Evolutionary conservation across 2,329 filamentous ascomycete species (phyloP).

Genomic region (Aspergillus thermomutatus): DNA sequence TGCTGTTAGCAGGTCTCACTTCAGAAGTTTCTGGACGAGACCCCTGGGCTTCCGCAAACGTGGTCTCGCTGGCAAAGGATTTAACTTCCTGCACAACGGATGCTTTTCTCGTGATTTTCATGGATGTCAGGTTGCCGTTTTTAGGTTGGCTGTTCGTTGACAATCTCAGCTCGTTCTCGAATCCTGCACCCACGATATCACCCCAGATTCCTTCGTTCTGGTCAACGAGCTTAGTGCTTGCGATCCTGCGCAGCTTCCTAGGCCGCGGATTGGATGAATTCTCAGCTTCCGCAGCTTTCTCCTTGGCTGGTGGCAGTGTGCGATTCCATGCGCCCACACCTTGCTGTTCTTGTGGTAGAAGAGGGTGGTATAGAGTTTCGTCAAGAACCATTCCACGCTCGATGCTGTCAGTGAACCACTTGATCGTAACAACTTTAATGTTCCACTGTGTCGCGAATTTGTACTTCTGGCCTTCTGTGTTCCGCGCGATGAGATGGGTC

Average conservation of each 20-base stretch:
- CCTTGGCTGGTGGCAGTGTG: constrained; percentile 30
- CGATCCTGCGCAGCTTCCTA: constrained; percentile 81
- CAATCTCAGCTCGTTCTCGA: constrained; percentile 23
- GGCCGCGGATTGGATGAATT: constrained; percentile 56
- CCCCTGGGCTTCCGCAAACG: constrained; percentile 26
- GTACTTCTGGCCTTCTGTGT: constrained; percentile 84
- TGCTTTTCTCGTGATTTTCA: constrained; percentile 14
- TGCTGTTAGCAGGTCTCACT: constrained; percentile 26
- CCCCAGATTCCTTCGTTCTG: constrained; percentile 87
- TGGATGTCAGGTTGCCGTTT: constrained; percentile 13
- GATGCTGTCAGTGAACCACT: constrained; percentile 83
- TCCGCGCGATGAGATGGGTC: constrained; percentile 80
- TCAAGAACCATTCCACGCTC: constrained; percentile 87
- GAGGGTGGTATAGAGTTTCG: constrained; percentile 78
- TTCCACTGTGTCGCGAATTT: constrained; percentile 79
- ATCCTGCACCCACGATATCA: constrained; percentile 66
- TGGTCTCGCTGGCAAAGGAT: constrained; percentile 39
- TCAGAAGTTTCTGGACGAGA: constrained; percentile 15
- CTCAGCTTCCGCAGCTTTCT: constrained; percentile 41
- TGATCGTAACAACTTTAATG: constrained; percentile 71
- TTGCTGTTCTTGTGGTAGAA: constrained; percentile 65
- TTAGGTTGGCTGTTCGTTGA: constrained; percentile 25
- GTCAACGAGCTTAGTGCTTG: constrained; percentile 75
- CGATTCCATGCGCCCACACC: constrained; percentile 74
- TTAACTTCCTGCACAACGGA: constrained; percentile 31